Percentiles rank a stretch among this genome's conserved stretches.
These are phyloP conservation scores for Fusarium sp. DNA, from an alignment of 2,329 filamentous ascomycete genomes.

Conservation along the genomic window DNA sequence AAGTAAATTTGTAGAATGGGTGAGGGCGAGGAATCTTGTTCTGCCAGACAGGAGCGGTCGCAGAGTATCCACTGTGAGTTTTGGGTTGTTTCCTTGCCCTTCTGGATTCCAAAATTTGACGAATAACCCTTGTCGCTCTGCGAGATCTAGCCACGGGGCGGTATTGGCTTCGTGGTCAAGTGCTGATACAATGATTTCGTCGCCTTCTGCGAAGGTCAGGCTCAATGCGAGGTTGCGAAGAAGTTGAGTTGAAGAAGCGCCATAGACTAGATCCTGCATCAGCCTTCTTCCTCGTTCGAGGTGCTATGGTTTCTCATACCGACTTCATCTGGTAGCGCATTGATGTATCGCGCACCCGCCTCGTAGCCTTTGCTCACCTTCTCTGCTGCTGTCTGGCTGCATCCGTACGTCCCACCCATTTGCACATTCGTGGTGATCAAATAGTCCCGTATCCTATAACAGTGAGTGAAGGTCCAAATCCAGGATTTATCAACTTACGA, in stretches of 20 bases:
- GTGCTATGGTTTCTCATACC: conserved; percentile 52
- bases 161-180: conserved; percentile 85
- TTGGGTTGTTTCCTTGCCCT: conserved; percentile 56
- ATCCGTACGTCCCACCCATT: conserved; percentile 75
- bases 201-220: conserved; percentile 64
- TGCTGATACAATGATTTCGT: conserved; percentile 76
- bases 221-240: conserved; percentile 75
- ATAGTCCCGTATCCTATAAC: conserved; percentile 67
- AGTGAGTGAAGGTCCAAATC: conserved; percentile 56
- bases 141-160: conserved; percentile 77
- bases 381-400: conserved; percentile 68
- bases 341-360: conserved; percentile 77
- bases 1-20: conserved; percentile 79
- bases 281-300: background rate
- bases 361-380: conserved; percentile 62
- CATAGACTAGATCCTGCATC: conserved; percentile 56
- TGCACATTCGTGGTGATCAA: conserved; percentile 78
- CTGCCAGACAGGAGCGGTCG: conserved; percentile 68
- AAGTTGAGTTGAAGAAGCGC: conserved; percentile 79
- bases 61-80: conserved; percentile 68
- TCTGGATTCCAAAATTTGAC: conserved; percentile 17
- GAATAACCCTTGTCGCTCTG: conserved; percentile 65
- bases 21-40: conserved; percentile 78
- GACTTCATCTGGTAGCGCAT: conserved; percentile 74
- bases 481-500: background rate